phyloP scores from a whole-genome alignment of 805 yeast genomes.

The Metschnikowia cerradonensis region DNA sequence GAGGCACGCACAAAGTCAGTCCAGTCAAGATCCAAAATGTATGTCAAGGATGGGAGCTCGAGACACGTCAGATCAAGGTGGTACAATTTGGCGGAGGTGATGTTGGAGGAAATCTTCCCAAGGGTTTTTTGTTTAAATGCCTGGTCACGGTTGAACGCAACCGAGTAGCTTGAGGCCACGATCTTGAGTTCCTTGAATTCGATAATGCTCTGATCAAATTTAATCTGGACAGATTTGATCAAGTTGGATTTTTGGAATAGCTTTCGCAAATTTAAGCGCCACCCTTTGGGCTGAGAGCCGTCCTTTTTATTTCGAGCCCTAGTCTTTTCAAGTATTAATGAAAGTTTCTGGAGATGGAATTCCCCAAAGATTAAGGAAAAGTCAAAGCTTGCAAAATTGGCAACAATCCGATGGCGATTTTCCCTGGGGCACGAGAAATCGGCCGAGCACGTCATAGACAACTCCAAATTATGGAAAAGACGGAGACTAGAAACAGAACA shows the following conservation, averaged over 20 bases:
- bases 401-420: neutral
- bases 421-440: constrained; percentile 6
- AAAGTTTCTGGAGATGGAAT: constrained; percentile 10
- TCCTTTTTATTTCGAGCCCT: neutral
- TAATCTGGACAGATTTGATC: constrained; percentile 13
- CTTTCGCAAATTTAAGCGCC: constrained; percentile 2
- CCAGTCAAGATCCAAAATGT: constrained; percentile 21
- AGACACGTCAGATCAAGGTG: constrained; percentile 29
- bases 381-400: constrained; percentile 9
- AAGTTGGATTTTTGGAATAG: constrained; percentile 8
- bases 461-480: constrained; percentile 15
- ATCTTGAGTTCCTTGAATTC: constrained; percentile 10
- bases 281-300: neutral
- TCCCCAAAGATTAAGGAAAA: constrained; percentile 6
- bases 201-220: constrained; percentile 16
- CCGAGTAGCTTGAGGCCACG: constrained; percentile 14
- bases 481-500: constrained; percentile 3
- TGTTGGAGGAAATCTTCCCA: constrained; percentile 18
- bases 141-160: constrained; percentile 10
- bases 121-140: constrained; percentile 13
- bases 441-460: constrained; percentile 6
- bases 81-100: constrained; percentile 26
- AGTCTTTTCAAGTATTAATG: constrained; percentile 5
- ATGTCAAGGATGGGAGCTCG: constrained; percentile 35
- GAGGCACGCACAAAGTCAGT: constrained; percentile 21